phyloP scores from a whole-genome alignment of 257 asterid genomes.

The Apocynum venetum region DNA sequence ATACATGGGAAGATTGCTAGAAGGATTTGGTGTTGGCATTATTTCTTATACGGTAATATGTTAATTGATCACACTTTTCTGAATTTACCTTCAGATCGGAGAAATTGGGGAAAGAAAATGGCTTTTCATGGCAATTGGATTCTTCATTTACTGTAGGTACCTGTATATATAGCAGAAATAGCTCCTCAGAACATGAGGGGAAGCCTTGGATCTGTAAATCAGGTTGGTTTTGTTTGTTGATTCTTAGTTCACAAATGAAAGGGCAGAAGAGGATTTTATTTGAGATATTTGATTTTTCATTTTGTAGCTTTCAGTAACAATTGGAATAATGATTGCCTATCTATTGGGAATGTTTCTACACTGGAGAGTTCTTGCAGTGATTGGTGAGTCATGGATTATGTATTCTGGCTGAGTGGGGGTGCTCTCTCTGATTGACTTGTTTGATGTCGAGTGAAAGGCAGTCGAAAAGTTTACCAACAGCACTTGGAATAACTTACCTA shows the following conservation, averaged over 20 bases:
- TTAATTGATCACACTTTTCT: conserved; percentile 4
- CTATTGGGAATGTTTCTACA: conserved; percentile 66
- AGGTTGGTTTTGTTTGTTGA: conserved; percentile 41
- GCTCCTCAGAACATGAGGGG: conserved; percentile 90
- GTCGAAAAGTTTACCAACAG: neutral
- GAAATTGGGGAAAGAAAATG: neutral
- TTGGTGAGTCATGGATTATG: conserved; percentile 42
- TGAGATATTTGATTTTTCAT: neutral
- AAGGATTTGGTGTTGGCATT: conserved; percentile 89
- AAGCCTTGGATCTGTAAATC: conserved; percentile 79
- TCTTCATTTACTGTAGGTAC: conserved; percentile 46
- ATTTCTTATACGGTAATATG: conserved; percentile 76
- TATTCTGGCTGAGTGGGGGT: neutral
- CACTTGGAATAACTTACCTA: neutral
- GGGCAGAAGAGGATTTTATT: neutral
- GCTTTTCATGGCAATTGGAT: conserved; percentile 7
- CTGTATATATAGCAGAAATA: conserved; percentile 91
- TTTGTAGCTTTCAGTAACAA: conserved; percentile 69
- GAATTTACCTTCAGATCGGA: neutral
- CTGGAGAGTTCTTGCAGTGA: conserved; percentile 83
- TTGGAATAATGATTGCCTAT: conserved; percentile 84
- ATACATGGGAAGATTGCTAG: conserved; percentile 86
- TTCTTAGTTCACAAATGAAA: neutral
- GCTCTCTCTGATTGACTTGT: neutral
- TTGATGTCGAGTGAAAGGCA: neutral